phyloP scores from a whole-genome alignment of 805 yeast genomes.

The Groenewaldozyma tartarivorans region DNA sequence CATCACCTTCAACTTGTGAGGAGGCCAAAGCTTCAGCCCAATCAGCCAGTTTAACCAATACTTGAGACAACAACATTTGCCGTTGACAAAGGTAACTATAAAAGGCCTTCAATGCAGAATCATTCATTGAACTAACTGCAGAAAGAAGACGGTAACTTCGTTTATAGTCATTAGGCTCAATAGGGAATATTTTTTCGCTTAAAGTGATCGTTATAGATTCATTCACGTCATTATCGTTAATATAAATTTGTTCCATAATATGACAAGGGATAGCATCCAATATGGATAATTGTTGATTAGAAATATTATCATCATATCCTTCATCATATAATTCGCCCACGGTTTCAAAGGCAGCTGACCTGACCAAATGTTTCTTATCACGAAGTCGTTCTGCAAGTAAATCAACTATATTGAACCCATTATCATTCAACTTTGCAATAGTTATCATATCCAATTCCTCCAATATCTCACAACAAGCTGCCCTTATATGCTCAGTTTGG shows the following conservation, averaged over 20 bases:
- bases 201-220: constrained; percentile 53
- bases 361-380: constrained; percentile 58
- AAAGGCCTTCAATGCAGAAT: constrained; percentile 54
- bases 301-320: constrained; percentile 28
- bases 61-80: background rate
- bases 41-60: background rate
- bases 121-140: constrained; percentile 41
- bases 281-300: constrained; percentile 22
- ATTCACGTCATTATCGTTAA: constrained; percentile 61
- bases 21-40: background rate
- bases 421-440: constrained; percentile 31
- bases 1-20: background rate
- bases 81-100: constrained; percentile 12
- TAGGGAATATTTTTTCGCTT: constrained; percentile 53
- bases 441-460: constrained; percentile 33
- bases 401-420: constrained; percentile 32
- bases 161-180: constrained; percentile 29
- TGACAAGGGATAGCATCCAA: constrained; percentile 53
- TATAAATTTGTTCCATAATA: constrained; percentile 56
- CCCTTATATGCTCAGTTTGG: constrained; percentile 63
- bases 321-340: constrained; percentile 48
- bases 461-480: constrained; percentile 46
- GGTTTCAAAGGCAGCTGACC: constrained; percentile 48
- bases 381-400: constrained; percentile 56
- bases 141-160: constrained; percentile 48